A percentile compares a stretch with the other conserved stretches of the same genome.
phyloP scores from a whole-genome alignment of 2,329 filamentous ascomycete genomes.

The Phaeomoniella chlamydospora region DNA sequence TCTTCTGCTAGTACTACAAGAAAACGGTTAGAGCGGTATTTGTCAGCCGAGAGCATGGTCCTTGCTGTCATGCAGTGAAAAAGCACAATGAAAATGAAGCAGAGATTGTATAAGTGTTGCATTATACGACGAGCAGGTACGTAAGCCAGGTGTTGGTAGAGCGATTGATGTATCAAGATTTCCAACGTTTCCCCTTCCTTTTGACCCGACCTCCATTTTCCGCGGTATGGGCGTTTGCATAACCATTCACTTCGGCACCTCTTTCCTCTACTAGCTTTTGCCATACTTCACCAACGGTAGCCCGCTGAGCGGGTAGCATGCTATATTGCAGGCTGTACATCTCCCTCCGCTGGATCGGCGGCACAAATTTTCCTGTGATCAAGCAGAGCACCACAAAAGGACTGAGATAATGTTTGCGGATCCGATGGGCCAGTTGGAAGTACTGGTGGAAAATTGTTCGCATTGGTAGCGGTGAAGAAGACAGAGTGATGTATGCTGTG shows the following conservation, averaged over 20 bases:
- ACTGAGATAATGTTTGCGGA: conserved; percentile 89
- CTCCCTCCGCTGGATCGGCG: conserved; percentile 86
- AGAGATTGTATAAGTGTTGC: neutral
- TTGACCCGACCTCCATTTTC: too few relatives aligned
- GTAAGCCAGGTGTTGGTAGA: neutral
- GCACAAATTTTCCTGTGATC: conserved; percentile 80
- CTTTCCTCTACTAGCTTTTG: conserved; percentile 41
- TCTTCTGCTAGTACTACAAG: too few relatives aligned
- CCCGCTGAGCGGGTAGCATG: conserved; percentile 76
- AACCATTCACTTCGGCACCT: neutral
- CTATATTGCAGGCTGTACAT: conserved; percentile 95
- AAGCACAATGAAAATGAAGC: too few relatives aligned
- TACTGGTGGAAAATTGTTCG: conserved; percentile 96
- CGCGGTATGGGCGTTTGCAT: too few relatives aligned
- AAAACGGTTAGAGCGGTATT: too few relatives aligned
- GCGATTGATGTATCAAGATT: too few relatives aligned
- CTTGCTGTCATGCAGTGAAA: too few relatives aligned
- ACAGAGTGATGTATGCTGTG: conserved; percentile 8
- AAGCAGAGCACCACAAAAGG: conserved; percentile 78
- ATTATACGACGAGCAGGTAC: neutral
- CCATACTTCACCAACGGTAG: conserved; percentile 80
- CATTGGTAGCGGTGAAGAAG: conserved; percentile 81
- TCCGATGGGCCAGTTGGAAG: conserved; percentile 81
- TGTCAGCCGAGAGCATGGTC: too few relatives aligned
- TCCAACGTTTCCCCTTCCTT: neutral